phyloP scores from a whole-genome alignment of 352 stramenopile species.

The Peronosclerospora sorghi region DNA sequence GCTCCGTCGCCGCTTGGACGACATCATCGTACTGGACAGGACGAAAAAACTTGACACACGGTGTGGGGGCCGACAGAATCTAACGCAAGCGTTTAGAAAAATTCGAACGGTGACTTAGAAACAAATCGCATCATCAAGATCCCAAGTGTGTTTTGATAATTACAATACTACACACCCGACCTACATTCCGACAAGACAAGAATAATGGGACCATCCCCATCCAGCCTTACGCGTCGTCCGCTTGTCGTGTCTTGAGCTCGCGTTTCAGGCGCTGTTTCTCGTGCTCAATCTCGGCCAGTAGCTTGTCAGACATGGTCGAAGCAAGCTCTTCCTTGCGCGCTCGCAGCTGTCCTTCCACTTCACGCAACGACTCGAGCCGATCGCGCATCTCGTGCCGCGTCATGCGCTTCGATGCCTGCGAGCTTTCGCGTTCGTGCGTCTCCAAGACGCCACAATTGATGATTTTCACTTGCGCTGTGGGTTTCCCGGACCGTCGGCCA shows the following conservation, averaged over 20 bases:
- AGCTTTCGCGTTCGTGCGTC: constrained; percentile 3
- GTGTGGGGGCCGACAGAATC: no score
- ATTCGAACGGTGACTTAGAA: no score
- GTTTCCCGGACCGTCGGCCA: constrained; percentile 78
- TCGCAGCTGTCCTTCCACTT: constrained; percentile 49
- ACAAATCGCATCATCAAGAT: no score
- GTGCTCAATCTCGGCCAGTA: constrained; percentile 56
- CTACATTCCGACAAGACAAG: no score
- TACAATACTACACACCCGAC: no score
- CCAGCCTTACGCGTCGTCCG: no score
- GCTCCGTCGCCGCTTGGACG: constrained; percentile 2
- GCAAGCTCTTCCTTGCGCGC: constrained; percentile 50
- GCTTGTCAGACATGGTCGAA: constrained; percentile 42
- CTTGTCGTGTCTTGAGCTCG: constrained; percentile 42
- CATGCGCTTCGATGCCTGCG: constrained; percentile 22
- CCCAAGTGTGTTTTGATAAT: no score
- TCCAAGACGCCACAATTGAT: constrained; percentile 72
- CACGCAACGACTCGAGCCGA: constrained; percentile 44
- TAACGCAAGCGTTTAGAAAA: no score
- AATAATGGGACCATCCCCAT: no score
- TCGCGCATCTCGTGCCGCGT: constrained; percentile 51
- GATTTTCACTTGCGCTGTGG: constrained; percentile 83
- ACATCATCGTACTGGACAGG: no score
- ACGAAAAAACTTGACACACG: no score
- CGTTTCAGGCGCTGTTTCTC: constrained; percentile 59